Evolutionary conservation across 2,329 filamentous ascomycete species (phyloP).

Genomic region (Hypoxylon sp.): DNA sequence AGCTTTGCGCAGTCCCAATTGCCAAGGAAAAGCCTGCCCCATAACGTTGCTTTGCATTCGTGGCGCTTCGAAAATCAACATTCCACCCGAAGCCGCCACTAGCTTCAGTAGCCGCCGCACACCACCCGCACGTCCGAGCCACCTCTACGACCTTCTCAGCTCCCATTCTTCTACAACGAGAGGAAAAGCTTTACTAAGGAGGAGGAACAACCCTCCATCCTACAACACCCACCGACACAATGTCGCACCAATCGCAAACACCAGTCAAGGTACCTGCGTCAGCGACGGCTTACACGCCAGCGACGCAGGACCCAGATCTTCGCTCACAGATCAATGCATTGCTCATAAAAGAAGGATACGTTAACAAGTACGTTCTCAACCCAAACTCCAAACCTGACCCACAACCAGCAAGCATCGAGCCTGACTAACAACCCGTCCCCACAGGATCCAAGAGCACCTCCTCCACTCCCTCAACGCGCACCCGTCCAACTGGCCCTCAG

Average conservation of each 20-base stretch:
- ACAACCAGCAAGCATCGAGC: not conserved
- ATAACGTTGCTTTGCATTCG: not conserved
- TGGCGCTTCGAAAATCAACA: conserved; percentile 13
- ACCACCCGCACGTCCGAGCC: conserved; percentile 15
- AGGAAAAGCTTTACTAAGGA: not conserved
- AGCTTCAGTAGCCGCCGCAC: conserved; percentile 14
- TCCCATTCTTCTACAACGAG: not conserved
- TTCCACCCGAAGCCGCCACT: conserved; percentile 27
- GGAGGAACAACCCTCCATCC: conserved; percentile 24
- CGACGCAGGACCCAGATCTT: conserved; percentile 72
- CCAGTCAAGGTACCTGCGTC: conserved; percentile 72
- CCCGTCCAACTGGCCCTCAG: conserved; percentile 72
- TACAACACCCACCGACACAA: conserved; percentile 27
- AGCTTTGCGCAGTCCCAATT: not conserved
- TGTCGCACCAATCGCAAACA: conserved; percentile 64
- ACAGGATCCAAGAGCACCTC: conserved; percentile 74
- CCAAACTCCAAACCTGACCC: not conserved
- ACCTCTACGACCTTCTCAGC: not conserved
- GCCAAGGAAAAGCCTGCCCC: not conserved
- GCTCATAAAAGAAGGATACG: conserved; percentile 70
- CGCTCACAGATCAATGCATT: conserved; percentile 73
- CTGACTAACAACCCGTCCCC: conserved; percentile 22
- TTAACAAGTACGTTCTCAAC: conserved; percentile 64
- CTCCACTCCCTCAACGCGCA: conserved; percentile 72
- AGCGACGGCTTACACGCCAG: conserved; percentile 70